Percentiles rank a stretch among this genome's conserved stretches.
phyloP scores from a whole-genome alignment of 495 filamentous ascomycete species.

The Tuber aestivum region DNA sequence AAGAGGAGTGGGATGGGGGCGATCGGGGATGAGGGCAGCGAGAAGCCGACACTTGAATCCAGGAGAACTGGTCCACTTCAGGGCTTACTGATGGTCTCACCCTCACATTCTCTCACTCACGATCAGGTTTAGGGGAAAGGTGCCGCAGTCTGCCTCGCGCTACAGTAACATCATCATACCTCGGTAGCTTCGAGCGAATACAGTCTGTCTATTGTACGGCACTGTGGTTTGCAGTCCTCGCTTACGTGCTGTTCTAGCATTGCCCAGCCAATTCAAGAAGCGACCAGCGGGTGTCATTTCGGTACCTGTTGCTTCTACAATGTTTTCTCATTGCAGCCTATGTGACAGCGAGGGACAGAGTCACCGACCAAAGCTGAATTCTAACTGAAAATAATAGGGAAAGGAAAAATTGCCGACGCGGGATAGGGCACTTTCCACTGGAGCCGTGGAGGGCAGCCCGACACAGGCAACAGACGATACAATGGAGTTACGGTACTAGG shows the following conservation, averaged over 20 bases:
- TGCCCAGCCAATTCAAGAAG: neutral
- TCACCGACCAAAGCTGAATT: slow-evolving; percentile 1
- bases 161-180: neutral
- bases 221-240: neutral
- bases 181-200: neutral
- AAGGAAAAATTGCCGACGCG: neutral
- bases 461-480: neutral
- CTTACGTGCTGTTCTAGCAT: neutral
- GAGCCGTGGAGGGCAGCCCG: neutral
- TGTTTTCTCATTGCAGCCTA: neutral
- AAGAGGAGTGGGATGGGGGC: neutral
- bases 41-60: neutral
- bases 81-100: neutral
- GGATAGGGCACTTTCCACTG: neutral
- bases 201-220: neutral
- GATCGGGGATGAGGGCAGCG: neutral
- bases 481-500: neutral
- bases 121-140: neutral
- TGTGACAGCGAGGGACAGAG: neutral
- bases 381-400: neutral
- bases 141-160: neutral
- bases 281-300: neutral
- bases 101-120: neutral
- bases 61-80: neutral
- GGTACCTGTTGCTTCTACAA: neutral